These are phyloP conservation scores for Colletotrichum orbiculare DNA, from an alignment of 2,329 filamentous ascomycete genomes.

Conservation along the genomic window DNA sequence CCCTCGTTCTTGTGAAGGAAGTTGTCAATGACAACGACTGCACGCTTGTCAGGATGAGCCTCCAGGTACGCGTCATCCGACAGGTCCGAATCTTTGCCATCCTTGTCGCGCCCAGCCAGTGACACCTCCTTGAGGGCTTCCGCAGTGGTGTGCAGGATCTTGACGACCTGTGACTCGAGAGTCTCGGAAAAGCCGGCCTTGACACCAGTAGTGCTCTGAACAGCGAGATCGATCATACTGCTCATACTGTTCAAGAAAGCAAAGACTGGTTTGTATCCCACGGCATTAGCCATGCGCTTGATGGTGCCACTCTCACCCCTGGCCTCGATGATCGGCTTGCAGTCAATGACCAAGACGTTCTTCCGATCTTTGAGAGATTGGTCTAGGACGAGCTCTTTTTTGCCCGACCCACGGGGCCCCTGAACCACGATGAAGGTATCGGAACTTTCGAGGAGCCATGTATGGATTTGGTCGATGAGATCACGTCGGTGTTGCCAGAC, in stretches of 20 bases:
- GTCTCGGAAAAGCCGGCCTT: slow-evolving; percentile 96
- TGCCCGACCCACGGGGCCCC: slow-evolving; percentile 90
- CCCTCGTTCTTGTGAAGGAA: slow-evolving; percentile 85
- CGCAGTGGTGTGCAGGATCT: slow-evolving; percentile 88
- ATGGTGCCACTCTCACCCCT: slow-evolving; percentile 90
- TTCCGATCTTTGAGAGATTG: slow-evolving; percentile 81
- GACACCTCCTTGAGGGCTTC: slow-evolving; percentile 83
- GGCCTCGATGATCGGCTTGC: slow-evolving; percentile 92
- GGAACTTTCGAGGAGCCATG: slow-evolving; percentile 87
- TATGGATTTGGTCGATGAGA: slow-evolving; percentile 83
- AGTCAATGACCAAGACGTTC: slow-evolving; percentile 88
- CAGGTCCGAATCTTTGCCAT: slow-evolving; percentile 77
- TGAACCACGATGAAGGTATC: slow-evolving; percentile 96
- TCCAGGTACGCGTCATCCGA: slow-evolving; percentile 90
- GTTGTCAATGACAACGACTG: slow-evolving; percentile 91
- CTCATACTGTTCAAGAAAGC: slow-evolving; percentile 97
- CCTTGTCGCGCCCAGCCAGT: slow-evolving; percentile 74
- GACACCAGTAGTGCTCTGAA: slow-evolving; percentile 92
- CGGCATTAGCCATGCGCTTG: slow-evolving; percentile 79
- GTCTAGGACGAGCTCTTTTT: slow-evolving; percentile 87
- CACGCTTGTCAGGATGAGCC: slow-evolving; percentile 83
- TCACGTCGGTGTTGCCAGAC: slow-evolving; percentile 90
- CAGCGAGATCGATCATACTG: slow-evolving; percentile 90
- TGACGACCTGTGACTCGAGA: slow-evolving; percentile 86
- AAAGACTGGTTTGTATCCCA: slow-evolving; percentile 93